Percentiles rank a stretch among this genome's conserved stretches.
phyloP scores from a whole-genome alignment of 2,329 filamentous ascomycete genomes.

The Fusarium sp. region DNA sequence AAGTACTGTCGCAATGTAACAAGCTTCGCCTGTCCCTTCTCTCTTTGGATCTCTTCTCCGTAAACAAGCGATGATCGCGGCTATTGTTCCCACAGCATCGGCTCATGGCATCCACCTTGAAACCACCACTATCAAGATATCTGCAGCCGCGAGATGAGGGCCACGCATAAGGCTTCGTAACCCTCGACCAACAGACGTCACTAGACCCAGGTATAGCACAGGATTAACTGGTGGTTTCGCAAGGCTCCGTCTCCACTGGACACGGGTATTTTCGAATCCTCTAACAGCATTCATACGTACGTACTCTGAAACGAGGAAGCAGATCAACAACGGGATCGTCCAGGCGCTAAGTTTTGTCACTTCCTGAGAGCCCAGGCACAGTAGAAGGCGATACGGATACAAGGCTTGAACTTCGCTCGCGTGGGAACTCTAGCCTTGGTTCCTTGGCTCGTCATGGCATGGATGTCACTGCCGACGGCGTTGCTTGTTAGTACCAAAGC shows the following conservation, averaged over 20 bases:
- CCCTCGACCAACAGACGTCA: conserved; percentile 37
- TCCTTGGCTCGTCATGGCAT: conserved; percentile 11
- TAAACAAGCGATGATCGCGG: conserved; percentile 29
- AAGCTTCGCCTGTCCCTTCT: conserved; percentile 35
- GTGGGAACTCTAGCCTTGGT: conserved; percentile 11
- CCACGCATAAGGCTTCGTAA: conserved; percentile 41
- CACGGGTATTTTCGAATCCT: conserved; percentile 24
- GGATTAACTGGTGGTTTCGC: conserved; percentile 36
- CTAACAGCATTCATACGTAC: conserved; percentile 13
- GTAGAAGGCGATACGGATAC: conserved; percentile 13
- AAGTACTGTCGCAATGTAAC: conserved; percentile 7
- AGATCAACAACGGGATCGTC: conserved; percentile 43
- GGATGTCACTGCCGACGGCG: conserved; percentile 5
- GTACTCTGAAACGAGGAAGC: conserved; percentile 43
- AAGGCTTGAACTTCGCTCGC: conserved; percentile 32
- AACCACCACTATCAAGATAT: conserved; percentile 24
- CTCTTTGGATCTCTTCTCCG: conserved; percentile 31
- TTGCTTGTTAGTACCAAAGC: background rate
- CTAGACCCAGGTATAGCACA: conserved; percentile 34
- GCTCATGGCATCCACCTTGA: conserved; percentile 35
- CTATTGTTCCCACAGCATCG: conserved; percentile 31
- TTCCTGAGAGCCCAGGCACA: background rate
- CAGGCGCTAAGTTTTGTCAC: conserved; percentile 26
- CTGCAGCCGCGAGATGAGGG: conserved; percentile 31
- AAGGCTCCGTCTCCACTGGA: conserved; percentile 32